Conservation (phyloP, 2,329 filamentous ascomycete genomes). For the Fusarium sp. region DNA sequence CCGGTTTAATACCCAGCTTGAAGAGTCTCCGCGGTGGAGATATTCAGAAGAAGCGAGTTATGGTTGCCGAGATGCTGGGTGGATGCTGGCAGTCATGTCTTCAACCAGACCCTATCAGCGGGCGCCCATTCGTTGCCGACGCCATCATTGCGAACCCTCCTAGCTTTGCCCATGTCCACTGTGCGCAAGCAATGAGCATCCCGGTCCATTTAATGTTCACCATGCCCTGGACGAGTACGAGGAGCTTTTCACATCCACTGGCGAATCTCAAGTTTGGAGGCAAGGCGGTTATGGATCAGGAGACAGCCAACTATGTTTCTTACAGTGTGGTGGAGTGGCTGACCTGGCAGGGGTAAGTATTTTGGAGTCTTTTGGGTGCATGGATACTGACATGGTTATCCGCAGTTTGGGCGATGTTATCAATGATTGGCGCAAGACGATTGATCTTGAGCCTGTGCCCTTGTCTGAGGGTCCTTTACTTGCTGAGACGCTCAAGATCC, state of each 20-base stretch:
- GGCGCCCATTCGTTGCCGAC: slow-evolving; percentile 57
- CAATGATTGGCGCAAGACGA: slow-evolving; percentile 26
- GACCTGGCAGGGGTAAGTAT: slow-evolving; percentile 73
- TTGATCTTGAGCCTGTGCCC: slow-evolving; percentile 25
- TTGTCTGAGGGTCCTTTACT: slow-evolving; percentile 76
- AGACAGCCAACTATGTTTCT: slow-evolving; percentile 75
- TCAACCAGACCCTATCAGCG: slow-evolving; percentile 9
- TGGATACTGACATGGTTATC: background rate
- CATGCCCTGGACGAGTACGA: slow-evolving; percentile 81
- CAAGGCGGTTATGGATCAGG: slow-evolving; percentile 58
- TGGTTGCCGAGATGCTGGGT: slow-evolving; percentile 45
- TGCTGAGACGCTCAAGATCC: slow-evolving; percentile 72
- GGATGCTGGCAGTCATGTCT: slow-evolving; percentile 46
- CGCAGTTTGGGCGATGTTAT: slow-evolving; percentile 36
- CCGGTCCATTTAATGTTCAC: slow-evolving; percentile 62
- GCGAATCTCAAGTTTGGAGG: slow-evolving; percentile 68
- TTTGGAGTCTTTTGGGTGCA: background rate
- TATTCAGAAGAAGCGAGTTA: slow-evolving; percentile 41
- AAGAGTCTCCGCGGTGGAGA: slow-evolving; percentile 42
- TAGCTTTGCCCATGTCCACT: slow-evolving; percentile 60
- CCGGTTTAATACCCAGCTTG: slow-evolving; percentile 44
- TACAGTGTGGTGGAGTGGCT: slow-evolving; percentile 80
- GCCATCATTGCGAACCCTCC: slow-evolving; percentile 63
- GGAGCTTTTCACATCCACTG: slow-evolving; percentile 77
- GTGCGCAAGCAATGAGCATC: slow-evolving; percentile 55